Evolutionary conservation across 2,329 filamentous ascomycete genomes (phyloP), one percentile per base, ranked within the genome.

Genomic region (Diaporthe eres): DNA sequence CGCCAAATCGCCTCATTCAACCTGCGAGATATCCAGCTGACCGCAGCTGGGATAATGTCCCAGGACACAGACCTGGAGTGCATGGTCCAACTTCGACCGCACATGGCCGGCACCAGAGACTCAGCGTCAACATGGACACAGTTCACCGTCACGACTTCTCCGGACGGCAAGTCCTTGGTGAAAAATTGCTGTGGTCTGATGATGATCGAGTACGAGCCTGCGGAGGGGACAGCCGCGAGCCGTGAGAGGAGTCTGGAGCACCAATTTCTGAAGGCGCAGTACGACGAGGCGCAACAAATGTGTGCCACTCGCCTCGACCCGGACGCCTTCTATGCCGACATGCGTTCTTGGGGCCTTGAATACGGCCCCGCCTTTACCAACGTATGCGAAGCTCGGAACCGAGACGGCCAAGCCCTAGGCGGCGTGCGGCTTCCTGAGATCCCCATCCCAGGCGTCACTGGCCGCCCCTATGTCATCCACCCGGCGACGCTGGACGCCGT

Each of bases 401-500:
- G 55, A 22, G 55, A 60, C 34, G 55, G 55, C 19, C 55, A 60
- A 31, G 28, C 25, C 31, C 19, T 60, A 39, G 55, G 55, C 31
- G 31, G 17, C 19, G 55, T 60, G 8, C 55, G 19, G 55, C 55
- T 60, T 60, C 55, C 55, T n/a, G 31, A 39, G 31, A 60, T 60
- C 19, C 55, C 55, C 3, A 37, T 60, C 19, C 55, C 55, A 7
- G 55, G 55, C 3, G 22, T 37, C 9, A 60, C 31, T 37, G 55
- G 55, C 37, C 55, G 55, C 31, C 55, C 55, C 9, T 37, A 83
- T 77, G 55, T 84, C 8, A 81, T 85, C 2, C 84, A 85, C 72
- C 84, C 84, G 2, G 79, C 81, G 22, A 80, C 84, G 0, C 75
- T 85, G 3, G 84, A 85, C 63, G 78, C 80, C 22, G 67, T 84